Base-by-base conservation (phyloP, 2,329 filamentous ascomycete species). In the Cordyceps farinosa region DNA sequence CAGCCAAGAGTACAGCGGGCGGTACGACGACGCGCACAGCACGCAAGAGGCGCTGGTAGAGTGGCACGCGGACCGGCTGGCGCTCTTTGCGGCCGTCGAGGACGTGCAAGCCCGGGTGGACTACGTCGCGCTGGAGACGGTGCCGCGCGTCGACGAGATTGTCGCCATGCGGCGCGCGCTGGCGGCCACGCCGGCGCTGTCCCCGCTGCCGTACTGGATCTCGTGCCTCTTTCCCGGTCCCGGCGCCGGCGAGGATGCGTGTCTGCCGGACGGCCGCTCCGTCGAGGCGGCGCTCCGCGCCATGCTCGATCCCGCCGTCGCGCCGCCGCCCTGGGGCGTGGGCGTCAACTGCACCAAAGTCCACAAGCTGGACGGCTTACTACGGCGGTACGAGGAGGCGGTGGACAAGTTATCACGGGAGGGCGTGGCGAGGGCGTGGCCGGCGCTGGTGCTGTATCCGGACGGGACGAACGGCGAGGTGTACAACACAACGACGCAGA, bases 281-380 rank as follows among this genome's bases (percentile, higher is more conserved):
- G 74, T 75, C 2, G 71, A 73, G 29, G 66, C 70, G 5, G 72
- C 74, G 6, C 69, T 78, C 17, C 65, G 69, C 13, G 72, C 74
- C 6, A 78, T 80, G 77, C 69, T 82, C 3, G 71, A 73, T 42
- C 69, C 66, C 0, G 27, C 36, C 15, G n/a, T 56, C 62, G 1
- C 29, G 71, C 5, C 1, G 68, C 66, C 5, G 65, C 73, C 3
- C 87, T 87, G 83, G 82, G 87, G 83, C 0, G 79, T 90, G 30
- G 87, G 88, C 1, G 82, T 90, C 69, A 90, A 90, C 73, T 90
- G 87, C 72, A 90, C 82, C 44, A 89, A 88, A 71, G 80, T 90
- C 40, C 78, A 82, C 56, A 87, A 89, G 71, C 77, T 91, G 36
- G 80, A 82, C 2, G 70, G 74, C 0, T 73, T 89, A 17, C 74